These are phyloP conservation scores for Venturia aucupariae DNA, from an alignment of 2,329 filamentous ascomycete species.

Conservation along the genomic window DNA sequence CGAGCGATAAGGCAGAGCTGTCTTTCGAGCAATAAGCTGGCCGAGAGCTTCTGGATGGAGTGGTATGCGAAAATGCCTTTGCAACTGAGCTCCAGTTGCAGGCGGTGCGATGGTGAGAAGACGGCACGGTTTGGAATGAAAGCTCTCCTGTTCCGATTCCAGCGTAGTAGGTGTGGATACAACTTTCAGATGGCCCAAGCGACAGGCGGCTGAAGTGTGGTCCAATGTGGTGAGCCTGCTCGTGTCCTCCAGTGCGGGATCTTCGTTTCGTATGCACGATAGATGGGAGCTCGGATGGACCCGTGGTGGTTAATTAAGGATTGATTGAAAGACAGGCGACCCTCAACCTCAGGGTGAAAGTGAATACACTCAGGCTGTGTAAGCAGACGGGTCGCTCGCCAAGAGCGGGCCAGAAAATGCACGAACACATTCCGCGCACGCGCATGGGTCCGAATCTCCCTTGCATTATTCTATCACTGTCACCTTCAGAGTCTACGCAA, in stretches of 20 bases:
- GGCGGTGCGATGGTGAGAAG: neutral
- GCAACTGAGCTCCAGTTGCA: neutral
- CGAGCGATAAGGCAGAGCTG: neutral
- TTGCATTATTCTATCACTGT: no score
- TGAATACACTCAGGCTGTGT: no score
- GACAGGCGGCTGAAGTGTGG: neutral
- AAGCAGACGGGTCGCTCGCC: no score
- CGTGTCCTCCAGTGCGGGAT: neutral
- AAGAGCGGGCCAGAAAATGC: no score
- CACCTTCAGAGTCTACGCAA: no score
- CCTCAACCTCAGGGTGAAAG: no score
- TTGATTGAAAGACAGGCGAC: neutral
- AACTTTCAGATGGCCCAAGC: neutral
- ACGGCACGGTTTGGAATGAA: neutral
- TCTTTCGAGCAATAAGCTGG: neutral
- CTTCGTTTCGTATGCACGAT: constrained; percentile 16
- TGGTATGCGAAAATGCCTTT: neutral
- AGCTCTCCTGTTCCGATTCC: neutral
- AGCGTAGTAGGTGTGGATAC: neutral
- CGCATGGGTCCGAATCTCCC: no score
- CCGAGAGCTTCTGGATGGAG: neutral
- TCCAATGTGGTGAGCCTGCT: neutral
- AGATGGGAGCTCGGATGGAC: constrained; percentile 14
- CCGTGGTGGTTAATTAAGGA: neutral
- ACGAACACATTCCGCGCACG: no score